phyloP scores from a whole-genome alignment of 257 asterid species.

The Solanum chmielewskii region DNA sequence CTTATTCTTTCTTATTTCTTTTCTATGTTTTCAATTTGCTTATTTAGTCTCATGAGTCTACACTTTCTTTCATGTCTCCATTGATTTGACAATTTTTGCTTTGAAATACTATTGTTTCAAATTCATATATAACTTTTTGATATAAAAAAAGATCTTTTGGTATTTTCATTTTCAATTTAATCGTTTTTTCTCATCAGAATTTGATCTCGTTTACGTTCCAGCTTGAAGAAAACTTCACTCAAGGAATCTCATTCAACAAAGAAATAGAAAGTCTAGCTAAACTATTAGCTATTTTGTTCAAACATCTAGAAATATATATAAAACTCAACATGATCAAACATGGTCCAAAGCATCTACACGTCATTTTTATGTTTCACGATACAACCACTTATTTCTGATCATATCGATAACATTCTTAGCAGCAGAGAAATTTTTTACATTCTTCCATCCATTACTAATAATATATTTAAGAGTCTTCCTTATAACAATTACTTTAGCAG shows the following conservation, averaged over 20 bases:
- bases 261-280: neutral
- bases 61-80: neutral
- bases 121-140: neutral
- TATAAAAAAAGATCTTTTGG: too few relatives aligned
- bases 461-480: neutral
- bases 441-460: neutral
- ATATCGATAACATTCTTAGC: neutral
- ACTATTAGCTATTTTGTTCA: neutral
- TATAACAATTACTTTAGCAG: neutral
- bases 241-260: neutral
- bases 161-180: too few relatives aligned
- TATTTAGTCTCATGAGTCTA: neutral
- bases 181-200: too few relatives aligned
- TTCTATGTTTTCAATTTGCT: neutral
- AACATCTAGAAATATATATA: too few relatives aligned
- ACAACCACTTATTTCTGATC: neutral
- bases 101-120: neutral
- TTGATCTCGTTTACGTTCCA: neutral
- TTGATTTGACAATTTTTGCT: neutral
- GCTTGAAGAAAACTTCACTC: neutral
- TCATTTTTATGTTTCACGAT: too few relatives aligned
- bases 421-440: too few relatives aligned
- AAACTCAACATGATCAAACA: neutral
- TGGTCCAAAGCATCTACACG: neutral
- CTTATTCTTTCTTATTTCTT: neutral